Evolutionary conservation across 768 basidiomycete genomes (phyloP), one percentile per base, ranked within the genome.

Genomic region (Boletus rubroflammeus): DNA sequence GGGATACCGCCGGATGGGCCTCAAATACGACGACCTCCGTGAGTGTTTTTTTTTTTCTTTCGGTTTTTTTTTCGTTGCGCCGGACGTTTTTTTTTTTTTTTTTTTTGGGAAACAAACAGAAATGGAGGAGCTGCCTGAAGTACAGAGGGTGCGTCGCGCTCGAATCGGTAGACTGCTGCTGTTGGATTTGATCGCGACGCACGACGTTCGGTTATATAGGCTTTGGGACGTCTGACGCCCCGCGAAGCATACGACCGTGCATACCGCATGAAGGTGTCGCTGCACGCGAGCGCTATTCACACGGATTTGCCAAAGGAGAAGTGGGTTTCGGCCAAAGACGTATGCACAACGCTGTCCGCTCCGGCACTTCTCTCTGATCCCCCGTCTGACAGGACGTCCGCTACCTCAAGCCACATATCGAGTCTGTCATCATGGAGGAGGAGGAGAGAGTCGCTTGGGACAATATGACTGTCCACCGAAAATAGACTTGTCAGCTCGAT

Each of bases 11-110:
- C 79, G 85, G 66, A 79, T 90, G 66, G 96, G 96, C 61, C 82
- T 98, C 74, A 84, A 81, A 67, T 95, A 97, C 70, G 96, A 99
- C 71, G 96, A 99, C 80, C 83, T 99, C 66, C 77, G 91, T 93
- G 62, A 72, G 91, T 81, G 59, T 0, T 14, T n/a, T n/a, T n/a
- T n/a, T n/a, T n/a, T n/a, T n/a, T n/a, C n/a, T 40, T 15, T 6
- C 2, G 36, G 34, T 0, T 14, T 31, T 11, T 3, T 46, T 15
- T 26, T 2, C 34, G 13, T 26, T n/a, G 11, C 13, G 13, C 14
- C 1, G 42, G 15, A 13, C 17, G 17, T 2, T 7, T 29, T 29
- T 25, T 8, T 25, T 25, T 25, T 25, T 25, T 25, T 25, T 25
- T 25, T 25, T 25, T 25, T 25, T 25, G 23, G 28, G 28, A 29